phyloP scores from a whole-genome alignment of 352 stramenopile species.

The Peronospora tabacina region DNA sequence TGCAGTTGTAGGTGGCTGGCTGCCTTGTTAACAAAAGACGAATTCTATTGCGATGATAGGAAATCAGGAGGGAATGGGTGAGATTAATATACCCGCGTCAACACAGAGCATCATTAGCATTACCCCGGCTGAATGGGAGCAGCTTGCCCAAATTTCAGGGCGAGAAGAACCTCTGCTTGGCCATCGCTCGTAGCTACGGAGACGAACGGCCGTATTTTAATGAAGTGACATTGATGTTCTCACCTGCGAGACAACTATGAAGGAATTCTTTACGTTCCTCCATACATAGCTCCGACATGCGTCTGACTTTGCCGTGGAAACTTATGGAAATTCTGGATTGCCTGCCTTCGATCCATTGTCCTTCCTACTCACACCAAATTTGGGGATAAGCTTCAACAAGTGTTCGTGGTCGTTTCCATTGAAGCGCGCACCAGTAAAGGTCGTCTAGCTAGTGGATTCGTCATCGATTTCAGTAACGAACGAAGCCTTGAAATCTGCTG shows the following conservation, averaged over 20 bases:
- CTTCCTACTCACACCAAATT: constrained; percentile 39
- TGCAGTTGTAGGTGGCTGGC: neutral
- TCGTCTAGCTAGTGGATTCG: constrained; percentile 17
- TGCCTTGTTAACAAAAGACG: neutral
- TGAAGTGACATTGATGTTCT: no score
- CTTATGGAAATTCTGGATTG: constrained; percentile 36
- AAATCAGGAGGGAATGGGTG: constrained; percentile 49
- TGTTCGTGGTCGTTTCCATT: constrained; percentile 35
- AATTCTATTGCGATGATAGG: constrained; percentile 26
- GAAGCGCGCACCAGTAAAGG: constrained; percentile 42
- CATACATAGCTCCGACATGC: constrained; percentile 25
- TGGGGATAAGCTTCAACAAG: constrained; percentile 32
- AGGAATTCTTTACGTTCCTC: constrained; percentile 25
- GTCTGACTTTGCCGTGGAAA: constrained; percentile 26
- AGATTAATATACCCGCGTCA: constrained; percentile 43
- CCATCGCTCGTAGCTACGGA: constrained; percentile 31
- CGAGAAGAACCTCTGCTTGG: constrained; percentile 54
- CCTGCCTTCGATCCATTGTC: constrained; percentile 21
- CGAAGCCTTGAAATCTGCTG: constrained; percentile 50
- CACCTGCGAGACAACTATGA: constrained; percentile 7
- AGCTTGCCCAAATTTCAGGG: constrained; percentile 36
- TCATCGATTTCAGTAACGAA: constrained; percentile 40
- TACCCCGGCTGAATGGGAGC: constrained; percentile 60
- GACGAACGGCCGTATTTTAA: no score
- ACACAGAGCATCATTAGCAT: constrained; percentile 80